Percentiles rank a stretch among this genome's conserved stretches.
Evolutionary conservation across 331 rosid genomes (phyloP).

Genomic region (Dryas integrifolia): DNA sequence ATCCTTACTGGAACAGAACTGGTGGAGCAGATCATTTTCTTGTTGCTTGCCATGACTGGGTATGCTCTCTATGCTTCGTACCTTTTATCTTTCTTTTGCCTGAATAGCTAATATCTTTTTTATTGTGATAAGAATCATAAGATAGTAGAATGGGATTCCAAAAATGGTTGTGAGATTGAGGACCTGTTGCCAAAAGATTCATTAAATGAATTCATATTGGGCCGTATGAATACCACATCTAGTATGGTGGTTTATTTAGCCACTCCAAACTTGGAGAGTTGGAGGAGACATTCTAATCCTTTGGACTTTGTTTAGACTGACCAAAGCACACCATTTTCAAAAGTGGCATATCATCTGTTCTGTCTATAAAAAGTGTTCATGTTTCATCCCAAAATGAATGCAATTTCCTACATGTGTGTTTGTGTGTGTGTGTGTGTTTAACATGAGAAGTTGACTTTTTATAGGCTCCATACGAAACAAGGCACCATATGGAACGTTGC

Average conservation of each 20-base stretch:
- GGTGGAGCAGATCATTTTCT: slow-evolving; percentile 95
- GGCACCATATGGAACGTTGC: slow-evolving; percentile 97
- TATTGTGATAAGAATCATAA: background rate
- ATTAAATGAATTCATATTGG: background rate
- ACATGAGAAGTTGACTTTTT: slow-evolving; percentile 16
- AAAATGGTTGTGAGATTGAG: background rate
- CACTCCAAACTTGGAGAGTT: too few species aligned
- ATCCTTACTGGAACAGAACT: slow-evolving; percentile 73
- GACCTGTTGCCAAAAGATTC: background rate
- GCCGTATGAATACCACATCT: background rate
- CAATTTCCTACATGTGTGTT: background rate
- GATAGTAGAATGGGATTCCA: background rate
- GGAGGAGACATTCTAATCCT: background rate
- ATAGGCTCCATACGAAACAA: slow-evolving; percentile 92
- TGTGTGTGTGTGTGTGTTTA: background rate
- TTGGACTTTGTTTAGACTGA: background rate
- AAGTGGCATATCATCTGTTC: background rate
- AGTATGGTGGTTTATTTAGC: too few species aligned
- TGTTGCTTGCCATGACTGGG: slow-evolving; percentile 99
- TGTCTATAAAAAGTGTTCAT: background rate
- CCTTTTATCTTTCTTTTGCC: background rate
- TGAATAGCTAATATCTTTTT: background rate
- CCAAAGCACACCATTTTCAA: background rate
- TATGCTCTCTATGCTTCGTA: slow-evolving; percentile 33
- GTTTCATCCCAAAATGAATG: background rate